These are phyloP conservation scores for Coelomomyces lativittatus DNA, from an alignment of 371 early-diverging fungal species.

Conservation along the genomic window DNA sequence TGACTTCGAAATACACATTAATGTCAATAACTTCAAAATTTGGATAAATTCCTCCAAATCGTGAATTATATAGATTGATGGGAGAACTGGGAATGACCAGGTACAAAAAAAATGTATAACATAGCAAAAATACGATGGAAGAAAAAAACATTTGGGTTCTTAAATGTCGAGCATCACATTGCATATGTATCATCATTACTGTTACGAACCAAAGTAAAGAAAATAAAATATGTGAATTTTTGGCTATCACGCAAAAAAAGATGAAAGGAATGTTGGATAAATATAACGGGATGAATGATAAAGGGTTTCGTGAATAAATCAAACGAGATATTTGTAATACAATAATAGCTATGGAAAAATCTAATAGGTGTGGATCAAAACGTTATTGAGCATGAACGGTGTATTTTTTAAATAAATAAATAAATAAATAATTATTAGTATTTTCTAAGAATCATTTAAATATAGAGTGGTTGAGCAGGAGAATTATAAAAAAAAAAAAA, in stretches of 20 bases:
- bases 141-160: background rate
- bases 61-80: background rate
- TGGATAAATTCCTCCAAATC: background rate
- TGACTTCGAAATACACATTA: constrained; percentile 4
- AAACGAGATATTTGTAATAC: background rate
- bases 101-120: background rate
- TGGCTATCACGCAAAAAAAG: constrained; percentile 1
- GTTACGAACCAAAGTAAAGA: constrained; percentile 3
- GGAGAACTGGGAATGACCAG: background rate
- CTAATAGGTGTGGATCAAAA: background rate
- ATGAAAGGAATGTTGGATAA: constrained; percentile 2
- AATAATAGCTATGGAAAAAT: background rate
- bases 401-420: no score
- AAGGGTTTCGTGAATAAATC: background rate
- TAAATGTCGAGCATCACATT: background rate
- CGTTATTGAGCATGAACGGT: no score
- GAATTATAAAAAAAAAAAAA: background rate
- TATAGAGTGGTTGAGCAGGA: no score
- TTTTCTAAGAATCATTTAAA: no score
- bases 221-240: constrained; percentile 3
- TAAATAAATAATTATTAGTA: no score
- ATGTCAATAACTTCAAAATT: background rate
- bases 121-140: background rate
- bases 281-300: constrained; percentile 2
- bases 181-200: constrained; percentile 3